Evolutionary conservation across 768 basidiomycete species (phyloP).

Genomic region (Saitozyma sp.): DNA sequence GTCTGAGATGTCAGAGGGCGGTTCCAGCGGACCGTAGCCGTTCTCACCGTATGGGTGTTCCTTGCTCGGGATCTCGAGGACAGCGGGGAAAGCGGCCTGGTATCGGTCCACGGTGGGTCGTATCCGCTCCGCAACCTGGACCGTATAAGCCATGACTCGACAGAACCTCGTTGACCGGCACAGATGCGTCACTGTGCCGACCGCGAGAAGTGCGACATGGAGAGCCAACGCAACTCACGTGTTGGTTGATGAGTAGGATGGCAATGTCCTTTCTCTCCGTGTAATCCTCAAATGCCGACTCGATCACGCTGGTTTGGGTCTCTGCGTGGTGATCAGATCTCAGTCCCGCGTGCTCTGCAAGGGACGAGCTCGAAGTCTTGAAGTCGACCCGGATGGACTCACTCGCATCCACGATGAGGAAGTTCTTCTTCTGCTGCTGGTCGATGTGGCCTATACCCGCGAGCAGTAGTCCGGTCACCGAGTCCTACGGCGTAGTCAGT

Average conservation of each 20-base stretch:
- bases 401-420: conserved; percentile 93
- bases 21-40: background rate
- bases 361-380: background rate
- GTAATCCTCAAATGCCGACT: conserved; percentile 89
- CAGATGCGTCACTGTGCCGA: background rate
- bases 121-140: conserved; percentile 93
- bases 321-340: conserved; percentile 57
- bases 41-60: conserved; percentile 94
- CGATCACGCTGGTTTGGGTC: conserved; percentile 85
- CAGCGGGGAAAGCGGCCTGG: conserved; percentile 90
- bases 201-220: background rate
- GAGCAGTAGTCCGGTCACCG: conserved; percentile 90
- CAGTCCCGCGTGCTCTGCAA: background rate
- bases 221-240: conserved; percentile 61
- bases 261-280: conserved; percentile 93
- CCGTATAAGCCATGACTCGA: background rate
- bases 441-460: conserved; percentile 93
- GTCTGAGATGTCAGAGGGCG: conserved; percentile 59
- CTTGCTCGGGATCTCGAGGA: conserved; percentile 97
- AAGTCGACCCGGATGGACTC: conserved; percentile 45
- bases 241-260: conserved; percentile 96
- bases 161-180: too few relatives aligned
- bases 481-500: conserved; percentile 65
- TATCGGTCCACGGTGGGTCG: conserved; percentile 92
- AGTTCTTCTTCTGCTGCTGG: conserved; percentile 93